These are phyloP conservation scores for Asterella californica DNA, from an alignment of 225 moss, liverwort and hornwort genomes.

Conservation along the genomic window DNA sequence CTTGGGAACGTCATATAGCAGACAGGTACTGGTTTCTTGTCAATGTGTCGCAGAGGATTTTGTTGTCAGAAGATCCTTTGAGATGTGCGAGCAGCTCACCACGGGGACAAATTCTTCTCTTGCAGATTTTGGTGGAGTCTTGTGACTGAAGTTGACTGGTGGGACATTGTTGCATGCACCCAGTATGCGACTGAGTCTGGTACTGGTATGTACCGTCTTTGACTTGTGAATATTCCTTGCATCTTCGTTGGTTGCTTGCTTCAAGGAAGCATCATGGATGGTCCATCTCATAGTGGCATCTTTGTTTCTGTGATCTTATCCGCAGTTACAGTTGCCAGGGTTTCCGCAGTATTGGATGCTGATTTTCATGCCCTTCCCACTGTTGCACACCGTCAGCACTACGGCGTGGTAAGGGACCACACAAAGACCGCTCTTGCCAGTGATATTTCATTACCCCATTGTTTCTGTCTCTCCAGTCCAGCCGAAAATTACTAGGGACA, in stretches of 20 bases:
- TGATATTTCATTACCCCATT: no score
- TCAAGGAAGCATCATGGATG: no score
- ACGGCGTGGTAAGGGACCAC: conserved; percentile 56
- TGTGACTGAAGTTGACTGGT: conserved; percentile 88
- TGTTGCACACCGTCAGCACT: conserved; percentile 66
- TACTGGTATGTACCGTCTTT: conserved; percentile 41
- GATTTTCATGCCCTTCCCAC: conserved; percentile 76
- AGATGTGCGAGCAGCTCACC: not conserved
- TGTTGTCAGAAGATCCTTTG: no score
- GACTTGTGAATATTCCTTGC: no score
- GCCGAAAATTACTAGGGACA: no score
- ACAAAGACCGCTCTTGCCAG: not conserved
- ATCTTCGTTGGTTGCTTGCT: no score
- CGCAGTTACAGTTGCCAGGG: conserved; percentile 81
- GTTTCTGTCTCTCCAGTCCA: no score
- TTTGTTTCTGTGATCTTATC: not conserved
- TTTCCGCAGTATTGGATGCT: conserved; percentile 79
- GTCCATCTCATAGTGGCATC: no score
- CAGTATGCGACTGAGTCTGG: conserved; percentile 80
- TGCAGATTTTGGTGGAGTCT: conserved; percentile 98
- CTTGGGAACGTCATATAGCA: conserved; percentile 81
- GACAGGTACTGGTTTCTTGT: conserved; percentile 52
- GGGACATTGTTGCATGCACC: conserved; percentile 83
- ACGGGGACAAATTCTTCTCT: not conserved
- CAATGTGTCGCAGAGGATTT: not conserved